phyloP scores from a whole-genome alignment of 495 filamentous ascomycete species.

The Astrothelium subdiscretum region DNA sequence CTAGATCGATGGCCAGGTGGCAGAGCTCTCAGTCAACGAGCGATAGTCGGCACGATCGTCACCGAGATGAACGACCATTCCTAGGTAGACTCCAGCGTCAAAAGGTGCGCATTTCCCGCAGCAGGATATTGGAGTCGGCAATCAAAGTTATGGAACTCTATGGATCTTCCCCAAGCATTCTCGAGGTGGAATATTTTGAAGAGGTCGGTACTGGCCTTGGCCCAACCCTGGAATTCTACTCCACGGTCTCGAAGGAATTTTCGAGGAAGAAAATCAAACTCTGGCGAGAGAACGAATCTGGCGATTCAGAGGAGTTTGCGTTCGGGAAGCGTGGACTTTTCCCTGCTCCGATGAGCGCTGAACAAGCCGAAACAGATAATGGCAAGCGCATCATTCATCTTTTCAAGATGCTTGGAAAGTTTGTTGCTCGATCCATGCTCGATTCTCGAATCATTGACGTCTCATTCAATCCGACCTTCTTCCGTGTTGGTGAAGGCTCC shows the following conservation, averaged over 20 bases:
- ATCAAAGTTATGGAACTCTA: constrained; percentile 99
- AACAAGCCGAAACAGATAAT: constrained; percentile 58
- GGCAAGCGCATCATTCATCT: constrained; percentile 74
- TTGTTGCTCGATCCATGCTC: constrained; percentile 95
- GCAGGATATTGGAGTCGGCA: constrained; percentile 88
- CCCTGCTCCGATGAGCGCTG: constrained; percentile 80
- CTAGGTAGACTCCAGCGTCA: constrained; percentile 90
- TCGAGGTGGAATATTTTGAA: constrained; percentile 98
- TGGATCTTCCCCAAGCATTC: constrained; percentile 82
- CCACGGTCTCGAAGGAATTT: constrained; percentile 94
- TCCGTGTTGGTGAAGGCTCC: constrained; percentile 74
- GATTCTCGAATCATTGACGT: constrained; percentile 97
- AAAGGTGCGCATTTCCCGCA: constrained; percentile 90
- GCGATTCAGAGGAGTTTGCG: constrained; percentile 65
- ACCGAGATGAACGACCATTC: constrained; percentile 80
- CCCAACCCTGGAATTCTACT: constrained; percentile 96
- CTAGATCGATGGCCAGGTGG: constrained; percentile 94
- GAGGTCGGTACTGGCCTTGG: constrained; percentile 96
- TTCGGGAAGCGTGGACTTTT: constrained; percentile 81
- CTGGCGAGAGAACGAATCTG: constrained; percentile 87
- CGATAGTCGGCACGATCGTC: constrained; percentile 66
- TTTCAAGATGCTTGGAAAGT: constrained; percentile 93
- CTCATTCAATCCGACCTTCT: constrained; percentile 95
- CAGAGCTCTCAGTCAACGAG: constrained; percentile 78
- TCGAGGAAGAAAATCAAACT: constrained; percentile 92